Conservation (phyloP, 1,284 basidiomycete species). For the Ganoderma sinense region DNA sequence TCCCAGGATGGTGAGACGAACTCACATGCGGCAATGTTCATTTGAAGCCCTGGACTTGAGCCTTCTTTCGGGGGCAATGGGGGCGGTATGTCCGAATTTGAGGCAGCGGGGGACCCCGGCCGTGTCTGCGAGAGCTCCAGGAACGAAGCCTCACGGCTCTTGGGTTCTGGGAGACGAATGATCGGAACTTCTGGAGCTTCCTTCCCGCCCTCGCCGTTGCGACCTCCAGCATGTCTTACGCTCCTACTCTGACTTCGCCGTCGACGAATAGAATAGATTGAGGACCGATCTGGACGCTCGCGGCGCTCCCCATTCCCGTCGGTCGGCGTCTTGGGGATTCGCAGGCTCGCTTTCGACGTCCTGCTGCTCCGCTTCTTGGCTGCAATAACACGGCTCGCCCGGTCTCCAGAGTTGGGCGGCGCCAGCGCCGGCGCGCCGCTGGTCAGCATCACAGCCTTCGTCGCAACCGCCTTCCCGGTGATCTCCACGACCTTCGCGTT, state of each 20-base stretch:
- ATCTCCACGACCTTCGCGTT: conserved; percentile 43
- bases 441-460: conserved; percentile 37
- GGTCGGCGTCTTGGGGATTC: conserved; percentile 49
- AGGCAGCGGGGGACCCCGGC: conserved; percentile 32
- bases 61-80: conserved; percentile 27
- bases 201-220: conserved; percentile 9
- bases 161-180: conserved; percentile 29
- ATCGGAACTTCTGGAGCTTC: conserved; percentile 32
- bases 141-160: conserved; percentile 37
- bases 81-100: conserved; percentile 19
- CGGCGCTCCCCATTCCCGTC: conserved; percentile 25
- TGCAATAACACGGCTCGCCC: conserved; percentile 54
- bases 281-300: conserved; percentile 26
- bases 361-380: conserved; percentile 66
- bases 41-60: background rate
- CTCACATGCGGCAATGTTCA: conserved; percentile 18
- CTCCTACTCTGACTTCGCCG: conserved; percentile 36
- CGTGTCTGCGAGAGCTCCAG: conserved; percentile 38
- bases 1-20: background rate
- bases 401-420: conserved; percentile 27
- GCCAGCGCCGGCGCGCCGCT: conserved; percentile 32
- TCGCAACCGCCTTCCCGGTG: conserved; percentile 42
- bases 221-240: conserved; percentile 28
- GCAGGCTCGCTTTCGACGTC: conserved; percentile 64
- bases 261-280: conserved; percentile 24